Conservation (phyloP, 1,284 basidiomycete genomes). For the Ustilago nuda region DNA sequence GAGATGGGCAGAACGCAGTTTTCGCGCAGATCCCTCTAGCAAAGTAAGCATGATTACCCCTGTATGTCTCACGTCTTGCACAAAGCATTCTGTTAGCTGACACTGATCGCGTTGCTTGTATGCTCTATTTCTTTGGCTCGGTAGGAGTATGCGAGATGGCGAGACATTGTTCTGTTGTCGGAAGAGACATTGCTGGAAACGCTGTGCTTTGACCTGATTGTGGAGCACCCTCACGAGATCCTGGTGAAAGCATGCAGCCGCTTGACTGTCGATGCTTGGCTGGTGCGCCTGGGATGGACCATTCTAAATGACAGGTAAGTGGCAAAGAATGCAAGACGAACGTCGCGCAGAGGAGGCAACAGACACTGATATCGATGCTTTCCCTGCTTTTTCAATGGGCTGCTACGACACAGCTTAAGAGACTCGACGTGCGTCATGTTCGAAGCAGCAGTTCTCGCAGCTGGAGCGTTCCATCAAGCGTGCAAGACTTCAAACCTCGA, state of each 20-base stretch:
- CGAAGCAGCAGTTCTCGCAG: conserved; percentile 64
- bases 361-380: background rate
- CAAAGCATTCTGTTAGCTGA: background rate
- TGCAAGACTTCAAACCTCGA: conserved; percentile 45
- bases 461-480: conserved; percentile 62
- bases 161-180: conserved; percentile 77
- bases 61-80: background rate
- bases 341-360: background rate
- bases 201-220: conserved; percentile 89
- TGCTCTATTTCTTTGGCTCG: background rate
- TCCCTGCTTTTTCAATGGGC: background rate
- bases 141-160: conserved; percentile 73
- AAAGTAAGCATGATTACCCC: conserved; percentile 23
- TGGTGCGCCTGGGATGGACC: conserved; percentile 58
- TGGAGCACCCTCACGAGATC: conserved; percentile 79
- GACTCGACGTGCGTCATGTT: conserved; percentile 60
- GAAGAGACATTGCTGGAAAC: conserved; percentile 88
- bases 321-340: background rate
- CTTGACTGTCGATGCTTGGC: conserved; percentile 44
- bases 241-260: conserved; percentile 57
- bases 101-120: background rate
- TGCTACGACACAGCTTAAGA: conserved; percentile 33
- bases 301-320: conserved; percentile 56
- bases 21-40: conserved; percentile 42
- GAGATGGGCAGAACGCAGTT: conserved; percentile 58